Percentiles rank a stretch among this genome's conserved stretches.
These are phyloP conservation scores for Isoetes engelmannii DNA, from an alignment of 83 land plant genomes.

Conservation along the genomic window DNA sequence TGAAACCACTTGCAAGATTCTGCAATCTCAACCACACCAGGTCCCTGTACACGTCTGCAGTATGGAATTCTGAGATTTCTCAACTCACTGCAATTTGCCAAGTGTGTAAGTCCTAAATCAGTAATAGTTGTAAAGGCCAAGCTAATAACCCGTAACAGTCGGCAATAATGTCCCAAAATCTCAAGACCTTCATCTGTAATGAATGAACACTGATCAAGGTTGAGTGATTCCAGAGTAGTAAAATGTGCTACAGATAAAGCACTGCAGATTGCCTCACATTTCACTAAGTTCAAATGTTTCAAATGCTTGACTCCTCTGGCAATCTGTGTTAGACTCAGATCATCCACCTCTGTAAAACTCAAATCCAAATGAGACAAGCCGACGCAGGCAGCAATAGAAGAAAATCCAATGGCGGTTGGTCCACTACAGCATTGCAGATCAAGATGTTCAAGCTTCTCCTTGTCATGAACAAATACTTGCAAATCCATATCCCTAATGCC, in stretches of 20 bases:
- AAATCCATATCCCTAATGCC: conserved; percentile 39
- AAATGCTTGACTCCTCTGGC: conserved; percentile 23
- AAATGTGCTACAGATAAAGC: conserved; percentile 24
- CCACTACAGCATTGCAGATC: conserved; percentile 29
- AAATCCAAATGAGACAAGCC: conserved; percentile 28
- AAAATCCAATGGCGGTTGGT: conserved; percentile 28
- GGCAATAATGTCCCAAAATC: conserved; percentile 19
- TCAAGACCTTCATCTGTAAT: conserved; percentile 42
- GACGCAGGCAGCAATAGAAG: conserved; percentile 19
- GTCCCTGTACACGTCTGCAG: conserved; percentile 33
- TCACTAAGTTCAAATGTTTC: conserved; percentile 27
- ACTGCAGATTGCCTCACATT: conserved; percentile 30
- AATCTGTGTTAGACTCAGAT: conserved; percentile 28
- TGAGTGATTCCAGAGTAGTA: conserved; percentile 23
- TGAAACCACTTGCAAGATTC: conserved; percentile 26
- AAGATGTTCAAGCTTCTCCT: conserved; percentile 19
- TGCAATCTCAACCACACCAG: conserved; percentile 28
- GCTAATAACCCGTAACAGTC: conserved; percentile 27
- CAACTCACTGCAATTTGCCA: conserved; percentile 25
- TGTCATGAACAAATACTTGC: conserved; percentile 30
- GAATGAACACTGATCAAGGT: conserved; percentile 32
- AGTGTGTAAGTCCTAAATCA: conserved; percentile 26
- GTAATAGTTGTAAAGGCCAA: conserved; percentile 35
- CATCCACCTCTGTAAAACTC: conserved; percentile 42
- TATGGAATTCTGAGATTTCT: conserved; percentile 28